Evolutionary conservation across 1,284 basidiomycete species (phyloP).

Genomic region (Leccinum fuscescens): DNA sequence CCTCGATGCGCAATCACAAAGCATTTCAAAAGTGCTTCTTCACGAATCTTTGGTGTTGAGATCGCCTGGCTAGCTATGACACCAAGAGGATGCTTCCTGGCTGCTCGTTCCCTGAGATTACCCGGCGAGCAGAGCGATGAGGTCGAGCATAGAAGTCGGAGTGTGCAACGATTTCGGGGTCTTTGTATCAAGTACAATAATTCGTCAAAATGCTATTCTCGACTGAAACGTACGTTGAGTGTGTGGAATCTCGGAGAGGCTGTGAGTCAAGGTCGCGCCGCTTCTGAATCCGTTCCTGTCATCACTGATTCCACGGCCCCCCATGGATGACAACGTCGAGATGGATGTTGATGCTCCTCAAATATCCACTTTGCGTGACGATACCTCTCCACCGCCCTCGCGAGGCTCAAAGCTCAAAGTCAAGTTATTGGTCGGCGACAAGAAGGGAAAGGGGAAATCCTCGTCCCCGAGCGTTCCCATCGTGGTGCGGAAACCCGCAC

Average conservation of each 20-base stretch:
- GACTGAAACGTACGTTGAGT: no score
- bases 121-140: no score
- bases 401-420: constrained; percentile 47
- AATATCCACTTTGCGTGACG: constrained; percentile 72
- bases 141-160: no score
- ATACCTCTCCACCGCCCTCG: constrained; percentile 61
- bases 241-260: no score
- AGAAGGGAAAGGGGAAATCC: constrained; percentile 35
- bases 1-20: neutral
- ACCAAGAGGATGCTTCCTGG: constrained; percentile 14
- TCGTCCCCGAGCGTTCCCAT: constrained; percentile 32
- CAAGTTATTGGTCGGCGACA: constrained; percentile 51
- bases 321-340: constrained; percentile 54
- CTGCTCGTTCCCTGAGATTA: neutral
- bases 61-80: constrained; percentile 13
- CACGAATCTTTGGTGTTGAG: neutral
- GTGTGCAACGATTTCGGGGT: no score
- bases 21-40: neutral
- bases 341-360: constrained; percentile 67
- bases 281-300: neutral
- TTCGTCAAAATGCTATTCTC: no score
- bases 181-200: no score
- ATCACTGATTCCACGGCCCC: neutral
- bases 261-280: no score
- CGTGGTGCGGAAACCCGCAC: constrained; percentile 23